A percentile compares a stretch with the other conserved stretches of the same genome.
These are phyloP conservation scores for Nepenthes gracilis DNA, from an alignment of 148 eudicot species.

Conservation along the genomic window DNA sequence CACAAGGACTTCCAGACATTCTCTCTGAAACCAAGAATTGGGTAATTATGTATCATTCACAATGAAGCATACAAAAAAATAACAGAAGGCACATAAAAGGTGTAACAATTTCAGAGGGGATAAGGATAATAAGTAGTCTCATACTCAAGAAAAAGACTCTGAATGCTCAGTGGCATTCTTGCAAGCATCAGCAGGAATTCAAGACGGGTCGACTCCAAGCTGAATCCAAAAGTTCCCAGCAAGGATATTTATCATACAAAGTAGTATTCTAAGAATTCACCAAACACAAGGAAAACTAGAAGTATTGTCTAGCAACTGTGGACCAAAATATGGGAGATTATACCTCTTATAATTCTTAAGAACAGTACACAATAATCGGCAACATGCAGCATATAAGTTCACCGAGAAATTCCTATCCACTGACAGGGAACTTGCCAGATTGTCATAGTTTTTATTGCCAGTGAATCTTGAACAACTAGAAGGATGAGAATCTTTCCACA, in stretches of 20 bases:
- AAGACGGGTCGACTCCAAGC: too few species aligned
- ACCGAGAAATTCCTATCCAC: slow-evolving; percentile 48
- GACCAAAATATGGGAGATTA: not conserved
- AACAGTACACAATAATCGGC: slow-evolving; percentile 62
- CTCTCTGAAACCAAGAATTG: too few species aligned
- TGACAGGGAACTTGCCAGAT: slow-evolving; percentile 11
- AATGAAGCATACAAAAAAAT: too few species aligned
- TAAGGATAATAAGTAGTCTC: too few species aligned
- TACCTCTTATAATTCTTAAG: slow-evolving; percentile 80
- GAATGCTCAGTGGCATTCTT: too few species aligned
- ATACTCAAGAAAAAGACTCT: too few species aligned
- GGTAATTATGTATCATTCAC: too few species aligned
- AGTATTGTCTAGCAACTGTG: not conserved
- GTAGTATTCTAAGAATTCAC: not conserved
- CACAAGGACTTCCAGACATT: too few species aligned
- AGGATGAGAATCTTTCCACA: slow-evolving; percentile 11
- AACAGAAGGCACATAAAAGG: too few species aligned
- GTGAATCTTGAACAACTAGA: slow-evolving; percentile 11
- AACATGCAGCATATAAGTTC: slow-evolving; percentile 69
- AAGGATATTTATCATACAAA: not conserved
- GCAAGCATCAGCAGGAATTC: too few species aligned
- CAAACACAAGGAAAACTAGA: not conserved
- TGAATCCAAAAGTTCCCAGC: not conserved
- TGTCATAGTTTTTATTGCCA: slow-evolving; percentile 13
- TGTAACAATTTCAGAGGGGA: too few species aligned